Percentiles rank a stretch among this genome's conserved stretches.
Evolutionary conservation across 768 basidiomycete genomes (phyloP).

Genomic region (Podaxis carcinomalis): DNA sequence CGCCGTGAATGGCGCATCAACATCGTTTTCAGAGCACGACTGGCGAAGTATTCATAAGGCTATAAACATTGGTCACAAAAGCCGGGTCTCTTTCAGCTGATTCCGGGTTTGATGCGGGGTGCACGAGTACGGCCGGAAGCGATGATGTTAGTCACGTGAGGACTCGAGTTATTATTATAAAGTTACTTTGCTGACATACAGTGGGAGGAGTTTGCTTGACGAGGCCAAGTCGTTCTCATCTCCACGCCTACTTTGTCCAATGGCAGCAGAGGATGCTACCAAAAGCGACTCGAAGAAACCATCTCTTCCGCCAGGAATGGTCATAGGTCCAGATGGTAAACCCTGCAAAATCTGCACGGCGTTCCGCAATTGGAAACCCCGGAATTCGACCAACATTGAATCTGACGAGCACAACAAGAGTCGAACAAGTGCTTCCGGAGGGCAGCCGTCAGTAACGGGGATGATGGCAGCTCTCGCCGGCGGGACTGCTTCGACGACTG

Average conservation of each 20-base stretch:
- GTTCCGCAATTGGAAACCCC: conserved; percentile 66
- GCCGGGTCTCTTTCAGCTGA: conserved; percentile 8
- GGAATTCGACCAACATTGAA: conserved; percentile 29
- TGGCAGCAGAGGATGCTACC: conserved; percentile 1
- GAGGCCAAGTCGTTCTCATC: too few relatives aligned
- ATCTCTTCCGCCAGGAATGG: conserved; percentile 69
- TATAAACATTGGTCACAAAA: neutral
- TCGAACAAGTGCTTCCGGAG: conserved; percentile 8
- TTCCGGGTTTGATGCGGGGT: neutral
- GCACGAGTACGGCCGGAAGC: neutral
- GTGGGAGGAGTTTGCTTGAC: too few relatives aligned
- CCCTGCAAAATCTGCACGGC: conserved; percentile 91
- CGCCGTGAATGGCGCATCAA: neutral
- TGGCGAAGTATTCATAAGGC: neutral
- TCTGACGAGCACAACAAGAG: conserved; percentile 17
- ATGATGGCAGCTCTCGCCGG: conserved; percentile 23
- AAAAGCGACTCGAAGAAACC: conserved; percentile 4
- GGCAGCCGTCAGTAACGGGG: conserved; percentile 12
- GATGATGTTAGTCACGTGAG: neutral
- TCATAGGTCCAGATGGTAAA: conserved; percentile 90
- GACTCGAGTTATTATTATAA: neutral
- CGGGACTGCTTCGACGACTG: conserved; percentile 16
- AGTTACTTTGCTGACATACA: neutral
- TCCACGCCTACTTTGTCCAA: neutral
- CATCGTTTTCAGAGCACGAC: neutral